Conservation (phyloP, 2,329 filamentous ascomycete genomes). For the Botrytis byssoidea region DNA sequence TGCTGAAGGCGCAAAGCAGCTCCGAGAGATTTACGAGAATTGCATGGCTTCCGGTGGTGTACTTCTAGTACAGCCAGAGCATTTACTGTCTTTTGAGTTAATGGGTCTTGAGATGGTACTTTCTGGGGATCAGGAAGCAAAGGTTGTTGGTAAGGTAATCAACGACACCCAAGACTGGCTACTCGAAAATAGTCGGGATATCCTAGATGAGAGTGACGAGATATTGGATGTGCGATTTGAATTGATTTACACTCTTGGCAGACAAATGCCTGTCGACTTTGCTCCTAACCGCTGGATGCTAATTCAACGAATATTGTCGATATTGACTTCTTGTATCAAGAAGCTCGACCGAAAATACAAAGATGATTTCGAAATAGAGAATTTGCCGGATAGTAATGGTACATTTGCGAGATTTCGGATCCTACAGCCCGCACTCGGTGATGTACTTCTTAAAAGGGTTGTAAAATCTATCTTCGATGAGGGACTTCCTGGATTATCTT, state of each 20-base stretch:
- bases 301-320: conserved; percentile 51
- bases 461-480: conserved; percentile 44
- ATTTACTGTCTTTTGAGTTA: conserved; percentile 62
- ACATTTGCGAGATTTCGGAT: conserved; percentile 52
- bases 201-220: conserved; percentile 66
- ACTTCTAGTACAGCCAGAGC: conserved; percentile 61
- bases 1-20: conserved; percentile 34
- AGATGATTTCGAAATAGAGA: conserved; percentile 44
- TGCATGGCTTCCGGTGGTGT: conserved; percentile 54
- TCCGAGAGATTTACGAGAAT: conserved; percentile 44
- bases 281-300: conserved; percentile 56
- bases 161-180: conserved; percentile 47
- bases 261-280: conserved; percentile 50
- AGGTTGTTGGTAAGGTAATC: conserved; percentile 39
- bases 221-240: conserved; percentile 61
- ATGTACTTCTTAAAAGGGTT: conserved; percentile 39
- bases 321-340: conserved; percentile 41
- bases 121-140: conserved; percentile 36
- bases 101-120: conserved; percentile 55
- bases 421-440: conserved; percentile 40
- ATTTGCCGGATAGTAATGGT: conserved; percentile 32
- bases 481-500: conserved; percentile 47
- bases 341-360: conserved; percentile 40
- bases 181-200: conserved; percentile 48
- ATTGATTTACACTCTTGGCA: conserved; percentile 61